Conservation (phyloP, 106 monocot species). For the Platanthera guangdongensis region DNA sequence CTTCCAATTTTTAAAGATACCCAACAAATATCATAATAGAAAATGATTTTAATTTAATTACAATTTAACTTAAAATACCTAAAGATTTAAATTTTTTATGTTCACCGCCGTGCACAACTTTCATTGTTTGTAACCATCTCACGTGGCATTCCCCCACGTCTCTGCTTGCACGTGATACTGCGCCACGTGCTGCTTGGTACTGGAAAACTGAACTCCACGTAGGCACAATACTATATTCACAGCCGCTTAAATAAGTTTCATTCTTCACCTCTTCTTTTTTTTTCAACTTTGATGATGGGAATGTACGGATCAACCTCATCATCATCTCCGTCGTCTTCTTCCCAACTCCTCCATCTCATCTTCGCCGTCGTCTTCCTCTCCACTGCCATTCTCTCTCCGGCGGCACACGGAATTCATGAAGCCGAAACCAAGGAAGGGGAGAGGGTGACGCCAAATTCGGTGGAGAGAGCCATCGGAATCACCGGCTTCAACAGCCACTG, state of each 20-base stretch:
- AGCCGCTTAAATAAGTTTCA: background rate
- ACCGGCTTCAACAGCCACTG: constrained; percentile 34
- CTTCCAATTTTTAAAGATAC: too few species aligned
- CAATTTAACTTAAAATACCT: too few species aligned
- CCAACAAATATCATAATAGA: too few species aligned
- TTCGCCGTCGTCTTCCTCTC: background rate
- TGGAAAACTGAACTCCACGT: background rate
- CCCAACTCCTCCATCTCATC: background rate
- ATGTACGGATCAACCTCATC: background rate
- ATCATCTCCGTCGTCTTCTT: background rate
- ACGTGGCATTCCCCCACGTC: background rate
- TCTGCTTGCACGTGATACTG: background rate
- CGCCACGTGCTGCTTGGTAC: background rate
- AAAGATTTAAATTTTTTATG: too few species aligned
- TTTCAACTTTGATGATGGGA: background rate
- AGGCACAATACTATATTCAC: background rate
- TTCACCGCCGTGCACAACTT: too few species aligned
- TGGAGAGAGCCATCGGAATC: constrained; percentile 49
- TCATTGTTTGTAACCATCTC: background rate
- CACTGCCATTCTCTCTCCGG: background rate
- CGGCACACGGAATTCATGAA: background rate
- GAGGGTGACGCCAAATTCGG: constrained; percentile 7
- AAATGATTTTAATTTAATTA: too few species aligned
- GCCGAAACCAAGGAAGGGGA: background rate
- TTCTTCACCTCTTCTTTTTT: background rate